Evolutionary conservation across 2,329 filamentous ascomycete genomes (phyloP).

Genomic region (Arachnomyces sp.): DNA sequence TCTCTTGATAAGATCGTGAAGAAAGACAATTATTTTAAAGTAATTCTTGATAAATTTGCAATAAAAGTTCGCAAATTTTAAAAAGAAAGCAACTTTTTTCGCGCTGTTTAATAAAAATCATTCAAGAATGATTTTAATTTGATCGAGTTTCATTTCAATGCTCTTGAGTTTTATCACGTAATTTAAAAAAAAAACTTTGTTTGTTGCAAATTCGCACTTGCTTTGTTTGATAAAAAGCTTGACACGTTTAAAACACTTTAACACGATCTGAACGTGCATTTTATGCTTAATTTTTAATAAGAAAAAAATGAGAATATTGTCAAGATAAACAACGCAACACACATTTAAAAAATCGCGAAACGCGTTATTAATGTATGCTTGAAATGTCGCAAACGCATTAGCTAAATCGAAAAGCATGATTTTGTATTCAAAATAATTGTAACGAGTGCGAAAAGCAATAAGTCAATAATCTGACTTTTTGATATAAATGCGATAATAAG

Average conservation of each 20-base stretch:
- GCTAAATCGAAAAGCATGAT: constrained; percentile 15
- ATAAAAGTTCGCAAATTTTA: constrained; percentile 27
- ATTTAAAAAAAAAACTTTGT: constrained; percentile 11
- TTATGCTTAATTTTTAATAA: background rate
- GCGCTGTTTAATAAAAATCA: constrained; percentile 13
- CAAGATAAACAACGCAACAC: constrained; percentile 4
- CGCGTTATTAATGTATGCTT: constrained; percentile 14
- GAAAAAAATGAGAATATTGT: constrained; percentile 7
- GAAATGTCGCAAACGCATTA: constrained; percentile 12
- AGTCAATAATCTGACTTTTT: no score
- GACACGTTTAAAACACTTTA: constrained; percentile 3
- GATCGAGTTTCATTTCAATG: constrained; percentile 14
- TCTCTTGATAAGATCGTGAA: constrained; percentile 12
- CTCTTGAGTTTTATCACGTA: constrained; percentile 9
- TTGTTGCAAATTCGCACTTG: constrained; percentile 11
- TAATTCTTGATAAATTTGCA: constrained; percentile 21
- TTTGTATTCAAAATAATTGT: constrained; percentile 13
- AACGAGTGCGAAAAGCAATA: constrained; percentile 9
- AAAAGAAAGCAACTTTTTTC: no score
- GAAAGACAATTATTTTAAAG: constrained; percentile 10
- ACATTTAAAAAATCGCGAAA: constrained; percentile 10
- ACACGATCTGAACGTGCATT: constrained; percentile 5
- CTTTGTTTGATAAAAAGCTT: constrained; percentile 7
- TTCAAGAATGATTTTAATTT: constrained; percentile 13
- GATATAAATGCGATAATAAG: no score